phyloP scores from a whole-genome alignment of 129 eudicot species.

The Helianthus annuus region HanXRQr2.0-SUNRISE NC_035446.2:29850715-29851214 shows the following conservation, averaged over 20 bases:
- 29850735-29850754: slow-evolving; percentile 30
- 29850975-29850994: slow-evolving; percentile 82
- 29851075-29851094: background rate
- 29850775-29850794: slow-evolving; percentile 89
- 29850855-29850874: slow-evolving; percentile 51
- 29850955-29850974: slow-evolving; percentile 93
- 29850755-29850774: slow-evolving; percentile 63
- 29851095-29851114: too few species aligned
- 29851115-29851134: too few species aligned
- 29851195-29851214: background rate
- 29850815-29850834: slow-evolving; percentile 88
- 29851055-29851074: background rate
- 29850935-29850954: slow-evolving; percentile 90
- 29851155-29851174: slow-evolving; percentile 8
- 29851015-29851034: background rate
- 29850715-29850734: background rate
- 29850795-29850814: slow-evolving; percentile 66
- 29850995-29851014: background rate
- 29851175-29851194: background rate
- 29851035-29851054: background rate
- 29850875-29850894: background rate
- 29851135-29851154: background rate
- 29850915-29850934: background rate
- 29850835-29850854: slow-evolving; percentile 80
- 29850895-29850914: slow-evolving; percentile 9